Conservation (phyloP, 306 rosid genomes). For the Pyrus betulifolia region DNA sequence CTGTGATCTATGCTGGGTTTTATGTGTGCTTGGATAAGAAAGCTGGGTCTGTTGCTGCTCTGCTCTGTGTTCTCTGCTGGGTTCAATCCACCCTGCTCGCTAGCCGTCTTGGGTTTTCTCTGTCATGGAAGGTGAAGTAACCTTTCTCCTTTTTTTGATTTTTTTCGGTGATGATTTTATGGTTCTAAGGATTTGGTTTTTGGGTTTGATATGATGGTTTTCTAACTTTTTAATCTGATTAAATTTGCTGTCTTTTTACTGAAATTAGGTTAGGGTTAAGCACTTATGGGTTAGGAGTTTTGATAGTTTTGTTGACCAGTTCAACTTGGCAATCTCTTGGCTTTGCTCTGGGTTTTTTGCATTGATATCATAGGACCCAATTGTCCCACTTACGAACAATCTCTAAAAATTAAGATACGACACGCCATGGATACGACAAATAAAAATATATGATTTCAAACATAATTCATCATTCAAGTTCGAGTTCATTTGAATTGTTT, state of each 20-base stretch:
- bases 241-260: neutral
- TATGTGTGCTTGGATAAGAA: constrained; percentile 51
- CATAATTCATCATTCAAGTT: too few relatives aligned
- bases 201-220: neutral
- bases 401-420: too few relatives aligned
- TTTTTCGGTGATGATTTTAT: neutral
- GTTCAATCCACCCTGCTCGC: constrained; percentile 50
- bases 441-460: too few relatives aligned
- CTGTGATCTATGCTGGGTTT: constrained; percentile 43
- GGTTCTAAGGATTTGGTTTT: neutral
- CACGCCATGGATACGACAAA: too few relatives aligned
- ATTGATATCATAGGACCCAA: too few relatives aligned
- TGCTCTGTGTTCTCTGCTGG: constrained; percentile 58
- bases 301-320: neutral
- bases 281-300: neutral
- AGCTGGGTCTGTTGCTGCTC: constrained; percentile 73
- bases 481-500: too few relatives aligned
- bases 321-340: neutral
- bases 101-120: constrained; percentile 34
- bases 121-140: constrained; percentile 63
- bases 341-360: neutral
- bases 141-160: neutral
- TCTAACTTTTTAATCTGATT: neutral
- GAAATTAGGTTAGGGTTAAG: neutral
- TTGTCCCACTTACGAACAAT: too few relatives aligned